phyloP scores from a whole-genome alignment of 2,329 filamentous ascomycete species.

The Emmonsiellopsis sp. region DNA sequence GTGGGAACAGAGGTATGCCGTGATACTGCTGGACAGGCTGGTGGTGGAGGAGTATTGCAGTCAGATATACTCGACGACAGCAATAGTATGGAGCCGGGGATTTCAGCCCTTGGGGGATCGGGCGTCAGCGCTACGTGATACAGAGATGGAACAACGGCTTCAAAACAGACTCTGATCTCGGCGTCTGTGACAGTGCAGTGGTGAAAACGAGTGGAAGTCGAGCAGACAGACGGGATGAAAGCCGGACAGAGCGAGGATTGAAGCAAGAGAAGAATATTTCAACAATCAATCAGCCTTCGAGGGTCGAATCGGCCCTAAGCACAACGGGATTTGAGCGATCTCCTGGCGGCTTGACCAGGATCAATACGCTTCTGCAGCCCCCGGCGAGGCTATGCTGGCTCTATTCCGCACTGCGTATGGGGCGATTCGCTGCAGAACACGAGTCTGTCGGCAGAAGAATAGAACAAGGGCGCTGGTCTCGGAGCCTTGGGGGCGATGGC shows the following conservation, averaged over 20 bases:
- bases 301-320: too few species aligned
- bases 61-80: not conserved
- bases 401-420: not conserved
- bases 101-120: not conserved
- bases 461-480: too few species aligned
- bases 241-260: too few species aligned
- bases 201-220: not conserved
- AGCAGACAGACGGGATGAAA: not conserved
- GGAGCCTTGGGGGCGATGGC: too few species aligned
- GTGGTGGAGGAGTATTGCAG: not conserved
- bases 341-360: not conserved
- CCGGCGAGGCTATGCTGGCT: not conserved
- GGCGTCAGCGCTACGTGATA: slow-evolving; percentile 1
- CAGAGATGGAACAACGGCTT: not conserved
- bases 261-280: not conserved
- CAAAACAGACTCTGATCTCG: not conserved
- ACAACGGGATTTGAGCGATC: not conserved
- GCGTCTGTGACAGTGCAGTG: not conserved
- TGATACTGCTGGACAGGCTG: not conserved
- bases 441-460: too few species aligned
- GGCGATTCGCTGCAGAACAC: too few species aligned
- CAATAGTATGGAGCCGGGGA: not conserved
- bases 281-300: not conserved
- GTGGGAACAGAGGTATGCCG: not conserved
- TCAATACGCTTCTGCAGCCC: not conserved